phyloP scores from a whole-genome alignment of 768 basidiomycete genomes.

The Mrakia gelida region DNA sequence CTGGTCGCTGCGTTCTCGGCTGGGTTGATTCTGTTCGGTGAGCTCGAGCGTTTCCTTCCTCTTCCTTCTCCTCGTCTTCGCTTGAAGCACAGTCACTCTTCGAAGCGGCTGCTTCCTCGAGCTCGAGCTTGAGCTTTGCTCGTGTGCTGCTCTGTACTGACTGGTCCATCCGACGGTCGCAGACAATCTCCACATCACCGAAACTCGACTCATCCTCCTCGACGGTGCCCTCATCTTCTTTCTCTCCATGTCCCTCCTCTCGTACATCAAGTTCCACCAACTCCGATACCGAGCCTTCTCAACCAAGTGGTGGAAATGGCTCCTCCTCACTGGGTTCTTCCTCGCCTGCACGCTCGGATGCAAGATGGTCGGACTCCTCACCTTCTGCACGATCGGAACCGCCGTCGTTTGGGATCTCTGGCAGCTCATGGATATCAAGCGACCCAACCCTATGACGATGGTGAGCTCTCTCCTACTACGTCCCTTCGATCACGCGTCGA shows the following conservation, averaged over 20 bases:
- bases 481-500: neutral
- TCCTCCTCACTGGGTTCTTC: conserved; percentile 79
- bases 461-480: conserved; percentile 47
- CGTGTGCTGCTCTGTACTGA: neutral
- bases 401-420: conserved; percentile 92
- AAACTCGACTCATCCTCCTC: conserved; percentile 92
- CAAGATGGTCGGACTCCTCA: conserved; percentile 94
- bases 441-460: conserved; percentile 61
- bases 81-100: too few species aligned
- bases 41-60: neutral
- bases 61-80: neutral
- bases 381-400: conserved; percentile 79
- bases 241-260: conserved; percentile 87
- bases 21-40: conserved; percentile 73
- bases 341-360: conserved; percentile 96
- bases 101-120: neutral
- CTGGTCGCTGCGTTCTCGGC: conserved; percentile 88
- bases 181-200: conserved; percentile 96
- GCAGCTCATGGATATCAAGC: conserved; percentile 81
- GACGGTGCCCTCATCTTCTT: conserved; percentile 94
- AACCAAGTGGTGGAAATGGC: conserved; percentile 90
- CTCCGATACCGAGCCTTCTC: conserved; percentile 75
- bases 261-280: conserved; percentile 91
- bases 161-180: neutral
- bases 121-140: neutral